These are phyloP conservation scores for Benincasa hispida DNA, from an alignment of 306 rosid species.

Conservation along the genomic window DNA sequence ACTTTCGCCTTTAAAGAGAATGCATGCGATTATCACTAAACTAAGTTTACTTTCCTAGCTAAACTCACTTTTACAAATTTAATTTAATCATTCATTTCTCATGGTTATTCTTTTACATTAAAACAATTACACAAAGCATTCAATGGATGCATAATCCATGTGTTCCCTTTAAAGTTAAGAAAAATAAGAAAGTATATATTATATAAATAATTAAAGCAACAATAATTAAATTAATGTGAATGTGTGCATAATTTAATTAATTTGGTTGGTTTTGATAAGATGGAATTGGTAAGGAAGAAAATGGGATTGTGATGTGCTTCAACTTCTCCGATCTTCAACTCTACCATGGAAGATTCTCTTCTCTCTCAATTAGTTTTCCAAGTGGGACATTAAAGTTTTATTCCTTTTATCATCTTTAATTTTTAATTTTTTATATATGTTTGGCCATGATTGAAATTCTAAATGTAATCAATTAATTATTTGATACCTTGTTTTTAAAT, in stretches of 20 bases:
- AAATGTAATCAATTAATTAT: neutral
- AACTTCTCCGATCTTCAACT: neutral
- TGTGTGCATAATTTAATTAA: neutral
- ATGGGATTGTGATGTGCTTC: neutral
- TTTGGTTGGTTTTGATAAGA: conserved; percentile 5
- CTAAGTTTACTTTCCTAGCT: too few species aligned
- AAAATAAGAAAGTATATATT: neutral
- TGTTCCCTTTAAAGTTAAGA: neutral
- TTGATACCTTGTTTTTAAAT: neutral
- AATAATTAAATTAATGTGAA: neutral
- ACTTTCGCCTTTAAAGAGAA: too few species aligned
- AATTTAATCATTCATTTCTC: neutral
- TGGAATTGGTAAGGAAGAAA: neutral
- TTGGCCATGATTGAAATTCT: neutral
- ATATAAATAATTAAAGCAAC: neutral
- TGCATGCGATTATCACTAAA: too few species aligned
- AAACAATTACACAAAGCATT: neutral
- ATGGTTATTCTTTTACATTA: neutral
- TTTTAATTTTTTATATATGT: neutral
- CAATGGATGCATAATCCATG: neutral
- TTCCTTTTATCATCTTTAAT: neutral
- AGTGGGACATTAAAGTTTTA: neutral
- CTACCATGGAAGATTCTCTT: neutral
- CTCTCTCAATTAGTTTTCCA: neutral
- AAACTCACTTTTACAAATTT: too few species aligned